A percentile compares a stretch with the other conserved stretches of the same genome.
These are phyloP conservation scores for Pharnaceum exiguum DNA, from an alignment of 148 eudicot genomes.

Conservation along the genomic window DNA sequence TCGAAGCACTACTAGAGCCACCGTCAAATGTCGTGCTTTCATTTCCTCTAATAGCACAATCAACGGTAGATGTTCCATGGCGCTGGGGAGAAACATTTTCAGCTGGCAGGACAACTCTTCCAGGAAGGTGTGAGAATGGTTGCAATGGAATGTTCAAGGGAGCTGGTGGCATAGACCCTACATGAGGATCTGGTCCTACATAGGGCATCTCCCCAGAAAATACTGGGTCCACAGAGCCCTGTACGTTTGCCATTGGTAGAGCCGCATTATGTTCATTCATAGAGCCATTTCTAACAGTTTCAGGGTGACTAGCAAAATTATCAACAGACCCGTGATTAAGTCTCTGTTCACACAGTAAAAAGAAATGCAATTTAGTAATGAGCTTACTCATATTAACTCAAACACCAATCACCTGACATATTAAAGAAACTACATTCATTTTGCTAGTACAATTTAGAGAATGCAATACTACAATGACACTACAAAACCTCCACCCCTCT, in stretches of 20 bases:
- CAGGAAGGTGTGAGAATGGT: slow-evolving; percentile 32
- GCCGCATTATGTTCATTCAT: slow-evolving; percentile 40
- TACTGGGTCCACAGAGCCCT: slow-evolving; percentile 45
- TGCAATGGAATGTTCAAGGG: slow-evolving; percentile 33
- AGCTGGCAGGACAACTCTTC: slow-evolving; percentile 33
- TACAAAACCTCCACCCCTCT: no score
- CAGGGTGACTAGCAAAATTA: slow-evolving; percentile 51
- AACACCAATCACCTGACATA: no score
- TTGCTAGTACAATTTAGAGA: no score
- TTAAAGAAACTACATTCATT: no score
- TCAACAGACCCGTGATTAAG: slow-evolving; percentile 51
- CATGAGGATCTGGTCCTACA: slow-evolving; percentile 29
- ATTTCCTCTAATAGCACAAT: slow-evolving; percentile 36
- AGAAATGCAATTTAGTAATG: not conserved
- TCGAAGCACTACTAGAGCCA: slow-evolving; percentile 48
- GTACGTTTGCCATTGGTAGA: slow-evolving; percentile 37
- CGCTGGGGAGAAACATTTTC: slow-evolving; percentile 43
- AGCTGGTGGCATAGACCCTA: slow-evolving; percentile 33
- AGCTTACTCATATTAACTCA: no score
- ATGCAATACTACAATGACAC: no score
- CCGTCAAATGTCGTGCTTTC: slow-evolving; percentile 38
- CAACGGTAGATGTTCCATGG: slow-evolving; percentile 31
- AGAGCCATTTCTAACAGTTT: slow-evolving; percentile 42
- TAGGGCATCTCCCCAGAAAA: slow-evolving; percentile 37
- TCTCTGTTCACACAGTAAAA: slow-evolving; percentile 45